phyloP scores from a whole-genome alignment of 352 stramenopile genomes.

The Stramenopiles sp. region DNA sequence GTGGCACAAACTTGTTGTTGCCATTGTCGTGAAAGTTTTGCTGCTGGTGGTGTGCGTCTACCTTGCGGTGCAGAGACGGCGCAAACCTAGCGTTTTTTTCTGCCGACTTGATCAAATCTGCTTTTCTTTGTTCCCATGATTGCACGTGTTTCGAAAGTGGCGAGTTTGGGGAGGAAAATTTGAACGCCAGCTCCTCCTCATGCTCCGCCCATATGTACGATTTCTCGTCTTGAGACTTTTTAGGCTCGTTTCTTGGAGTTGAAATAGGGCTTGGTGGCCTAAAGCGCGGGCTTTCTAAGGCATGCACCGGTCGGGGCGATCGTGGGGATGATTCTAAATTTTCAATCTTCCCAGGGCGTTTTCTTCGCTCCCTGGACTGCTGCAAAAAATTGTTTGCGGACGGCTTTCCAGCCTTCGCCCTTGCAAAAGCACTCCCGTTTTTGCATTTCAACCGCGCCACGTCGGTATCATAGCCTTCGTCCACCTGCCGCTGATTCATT shows the following conservation, averaged over 20 bases:
- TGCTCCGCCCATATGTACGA: neutral
- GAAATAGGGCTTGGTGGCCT: neutral
- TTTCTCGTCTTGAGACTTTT: neutral
- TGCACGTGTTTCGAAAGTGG: neutral
- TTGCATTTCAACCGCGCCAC: neutral
- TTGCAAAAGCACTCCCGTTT: neutral
- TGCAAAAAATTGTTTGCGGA: neutral
- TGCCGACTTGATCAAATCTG: neutral
- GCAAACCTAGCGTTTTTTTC: constrained; percentile 3
- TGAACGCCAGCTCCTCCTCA: neutral
- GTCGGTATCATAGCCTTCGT: neutral
- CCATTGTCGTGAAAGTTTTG: constrained; percentile 1
- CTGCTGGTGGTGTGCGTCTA: neutral
- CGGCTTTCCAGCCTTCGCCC: neutral
- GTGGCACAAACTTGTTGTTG: too few relatives aligned
- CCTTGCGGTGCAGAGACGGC: neutral
- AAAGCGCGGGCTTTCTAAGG: neutral
- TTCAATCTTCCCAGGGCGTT: neutral
- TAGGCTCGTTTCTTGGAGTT: neutral
- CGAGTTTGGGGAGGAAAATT: neutral
- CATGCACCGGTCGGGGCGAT: neutral
- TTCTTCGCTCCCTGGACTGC: neutral
- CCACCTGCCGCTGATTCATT: neutral
- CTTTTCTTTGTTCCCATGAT: neutral
- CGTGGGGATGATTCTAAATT: neutral